phyloP scores from a whole-genome alignment of 306 rosid genomes.

The Aeschynomene evenia region DNA sequence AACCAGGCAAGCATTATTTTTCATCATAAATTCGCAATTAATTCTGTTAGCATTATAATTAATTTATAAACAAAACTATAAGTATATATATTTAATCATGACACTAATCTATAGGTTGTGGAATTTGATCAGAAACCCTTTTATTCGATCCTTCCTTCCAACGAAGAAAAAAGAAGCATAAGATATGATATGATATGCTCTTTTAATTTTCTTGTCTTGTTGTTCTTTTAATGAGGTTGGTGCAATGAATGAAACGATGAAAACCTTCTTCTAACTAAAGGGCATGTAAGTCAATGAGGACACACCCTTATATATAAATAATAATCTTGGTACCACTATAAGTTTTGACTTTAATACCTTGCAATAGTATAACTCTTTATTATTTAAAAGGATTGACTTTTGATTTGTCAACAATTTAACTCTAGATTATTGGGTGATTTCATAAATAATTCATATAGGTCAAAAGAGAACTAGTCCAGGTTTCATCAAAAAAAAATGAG shows the following conservation, averaged over 20 bases:
- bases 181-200: neutral
- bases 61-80: too few relatives aligned
- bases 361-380: neutral
- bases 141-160: neutral
- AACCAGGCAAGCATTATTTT: too few relatives aligned
- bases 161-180: neutral
- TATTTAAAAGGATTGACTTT: constrained; percentile 25
- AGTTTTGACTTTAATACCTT: constrained; percentile 29
- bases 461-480: constrained; percentile 8
- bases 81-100: neutral
- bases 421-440: constrained; percentile 17
- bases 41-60: neutral
- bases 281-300: constrained; percentile 31
- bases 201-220: neutral
- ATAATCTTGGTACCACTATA: neutral
- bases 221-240: constrained; percentile 11
- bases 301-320: neutral
- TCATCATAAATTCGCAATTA: neutral
- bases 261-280: constrained; percentile 13
- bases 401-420: constrained; percentile 26
- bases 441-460: neutral
- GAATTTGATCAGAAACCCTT: constrained; percentile 7
- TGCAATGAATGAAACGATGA: neutral
- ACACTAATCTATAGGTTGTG: neutral
- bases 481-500: too few relatives aligned